Evolutionary conservation across 2,329 filamentous ascomycete genomes (phyloP), one percentile per base, ranked within the genome.

Genomic region (Juglanconis juglandina): DNA sequence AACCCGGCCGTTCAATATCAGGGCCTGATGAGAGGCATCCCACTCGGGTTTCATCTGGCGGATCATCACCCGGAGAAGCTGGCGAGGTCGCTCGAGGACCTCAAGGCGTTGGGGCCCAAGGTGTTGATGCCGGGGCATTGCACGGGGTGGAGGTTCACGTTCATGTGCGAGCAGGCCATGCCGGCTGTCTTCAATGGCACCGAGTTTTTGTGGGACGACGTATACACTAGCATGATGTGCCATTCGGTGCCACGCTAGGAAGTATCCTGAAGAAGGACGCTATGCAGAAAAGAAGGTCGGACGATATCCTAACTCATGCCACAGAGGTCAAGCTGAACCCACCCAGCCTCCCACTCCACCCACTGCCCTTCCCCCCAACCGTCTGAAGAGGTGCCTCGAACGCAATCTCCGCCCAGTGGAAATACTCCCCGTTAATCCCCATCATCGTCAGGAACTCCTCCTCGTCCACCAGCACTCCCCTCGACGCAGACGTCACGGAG

Each of bases 51-150:
- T 51, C 82, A 84, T 66, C 75, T 84, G 4, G 79, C 80, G 0
- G 79, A 76, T 10, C 77, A 75, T 4, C 72, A 79, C 5, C 66
- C 74, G 4, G 68, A 72, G 4, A 77, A 79, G 56, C 69, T 82
- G 58, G 66, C 77, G 46, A 71, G 69, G 17, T 81, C 80, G 0
- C 70, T 84, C 1, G 65, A 68, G n/a, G 81, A 82, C 56, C 68
- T 85, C 30, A 78, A 79, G 64, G 70, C 64, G 0, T 66, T 84
- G 3, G 72, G 77, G 55, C 79, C 80, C 0, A 76, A 76, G 11
- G 71, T 84, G 0, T 66, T 84, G 3, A 73, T 84, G 67, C 80
- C 82, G 0, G 82, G 81, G 0, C 82, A 85, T 67, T 84, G 81
- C 64, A 79, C 81, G 0, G 81, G 81, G 5, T 85, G 81, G 81